Conservation (phyloP, 257 asterid species). For the Capsicum pubescens region DNA sequence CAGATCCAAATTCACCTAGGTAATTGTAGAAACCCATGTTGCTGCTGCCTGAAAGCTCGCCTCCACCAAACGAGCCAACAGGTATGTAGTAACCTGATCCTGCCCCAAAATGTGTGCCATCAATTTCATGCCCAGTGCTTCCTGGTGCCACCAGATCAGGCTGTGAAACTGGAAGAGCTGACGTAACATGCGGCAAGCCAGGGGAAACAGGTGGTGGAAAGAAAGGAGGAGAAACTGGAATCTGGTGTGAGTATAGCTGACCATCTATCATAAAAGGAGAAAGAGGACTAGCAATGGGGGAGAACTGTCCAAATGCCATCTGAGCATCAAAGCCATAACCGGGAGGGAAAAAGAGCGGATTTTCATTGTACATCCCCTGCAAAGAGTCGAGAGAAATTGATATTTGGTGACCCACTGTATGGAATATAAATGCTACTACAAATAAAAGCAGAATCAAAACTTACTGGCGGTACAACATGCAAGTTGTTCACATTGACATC, state of each 20-base stretch:
- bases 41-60: slow-evolving; percentile 76
- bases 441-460: slow-evolving; percentile 38
- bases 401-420: slow-evolving; percentile 30
- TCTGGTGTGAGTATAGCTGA: slow-evolving; percentile 89
- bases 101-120: slow-evolving; percentile 71
- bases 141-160: slow-evolving; percentile 71
- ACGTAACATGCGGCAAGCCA: slow-evolving; percentile 76
- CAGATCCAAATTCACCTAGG: slow-evolving; percentile 79
- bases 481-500: slow-evolving; percentile 79
- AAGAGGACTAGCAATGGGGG: slow-evolving; percentile 84
- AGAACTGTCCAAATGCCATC: slow-evolving; percentile 94
- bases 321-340: slow-evolving; percentile 90
- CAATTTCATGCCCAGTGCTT: slow-evolving; percentile 80
- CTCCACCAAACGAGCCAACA: slow-evolving; percentile 85
- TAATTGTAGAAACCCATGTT: slow-evolving; percentile 79
- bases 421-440: slow-evolving; percentile 28
- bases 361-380: slow-evolving; percentile 93
- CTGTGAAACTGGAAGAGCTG: slow-evolving; percentile 73
- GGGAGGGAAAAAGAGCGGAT: slow-evolving; percentile 70
- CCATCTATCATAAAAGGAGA: slow-evolving; percentile 94
- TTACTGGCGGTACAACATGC: slow-evolving; percentile 86
- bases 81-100: slow-evolving; percentile 87
- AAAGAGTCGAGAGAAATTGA: slow-evolving; percentile 40
- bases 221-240: slow-evolving; percentile 73
- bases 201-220: slow-evolving; percentile 86